phyloP scores from a whole-genome alignment of 345 rosid genomes.

The Clarkia xantiana region DNA sequence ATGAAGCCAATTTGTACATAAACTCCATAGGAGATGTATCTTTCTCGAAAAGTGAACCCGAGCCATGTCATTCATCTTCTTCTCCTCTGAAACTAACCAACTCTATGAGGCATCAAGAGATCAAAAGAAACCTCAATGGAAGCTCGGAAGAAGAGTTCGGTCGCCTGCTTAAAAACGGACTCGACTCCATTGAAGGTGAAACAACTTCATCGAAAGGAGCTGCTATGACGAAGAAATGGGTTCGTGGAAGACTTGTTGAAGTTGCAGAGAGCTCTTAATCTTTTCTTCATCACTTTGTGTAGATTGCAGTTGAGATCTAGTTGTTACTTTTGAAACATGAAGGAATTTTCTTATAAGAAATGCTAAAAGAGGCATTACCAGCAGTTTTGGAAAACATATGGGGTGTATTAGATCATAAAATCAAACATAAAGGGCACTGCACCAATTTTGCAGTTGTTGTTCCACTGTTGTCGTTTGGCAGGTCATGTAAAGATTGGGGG shows the following conservation, averaged over 20 bases:
- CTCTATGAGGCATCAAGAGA: constrained; percentile 10
- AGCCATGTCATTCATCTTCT: no score
- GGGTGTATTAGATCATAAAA: no score
- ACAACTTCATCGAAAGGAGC: not conserved
- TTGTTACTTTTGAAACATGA: no score
- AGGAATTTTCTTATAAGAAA: no score
- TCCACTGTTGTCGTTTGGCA: no score
- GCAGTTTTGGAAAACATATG: no score
- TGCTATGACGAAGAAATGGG: constrained; percentile 54
- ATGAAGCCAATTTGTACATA: constrained; percentile 66
- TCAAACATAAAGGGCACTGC: no score
- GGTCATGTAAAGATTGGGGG: no score
- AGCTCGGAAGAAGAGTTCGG: constrained; percentile 17
- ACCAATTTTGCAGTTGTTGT: no score
- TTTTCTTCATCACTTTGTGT: no score
- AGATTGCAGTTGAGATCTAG: no score
- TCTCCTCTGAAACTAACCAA: not conserved
- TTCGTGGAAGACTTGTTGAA: constrained; percentile 70
- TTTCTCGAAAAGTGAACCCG: not conserved
- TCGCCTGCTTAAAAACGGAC: constrained; percentile 23
- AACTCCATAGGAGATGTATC: constrained; percentile 37
- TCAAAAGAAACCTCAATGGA: constrained; percentile 32
- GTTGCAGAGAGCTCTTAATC: constrained; percentile 12
- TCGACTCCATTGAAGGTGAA: constrained; percentile 5
- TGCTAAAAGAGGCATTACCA: no score